Percentiles rank a stretch among this genome's conserved stretches.
Evolutionary conservation across 2,329 filamentous ascomycete genomes (phyloP).

Genomic region (Xylariaceae sp.): DNA sequence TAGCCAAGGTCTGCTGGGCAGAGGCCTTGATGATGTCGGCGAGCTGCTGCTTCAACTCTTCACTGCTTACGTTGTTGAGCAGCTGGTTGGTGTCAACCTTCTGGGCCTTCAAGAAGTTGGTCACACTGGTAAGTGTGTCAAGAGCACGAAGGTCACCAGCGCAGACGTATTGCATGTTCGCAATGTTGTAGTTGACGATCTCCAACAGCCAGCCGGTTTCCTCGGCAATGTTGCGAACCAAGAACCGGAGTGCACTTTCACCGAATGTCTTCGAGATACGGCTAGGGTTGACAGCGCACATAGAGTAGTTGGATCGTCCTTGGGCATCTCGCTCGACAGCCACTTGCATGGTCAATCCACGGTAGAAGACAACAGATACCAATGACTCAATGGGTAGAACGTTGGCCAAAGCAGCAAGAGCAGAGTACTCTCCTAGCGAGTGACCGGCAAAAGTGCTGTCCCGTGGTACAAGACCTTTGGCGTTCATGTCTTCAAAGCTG

Average conservation of each 20-base stretch:
- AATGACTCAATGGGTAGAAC: slow-evolving; percentile 99
- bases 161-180: slow-evolving; percentile 70
- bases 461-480: slow-evolving; percentile 90
- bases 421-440: slow-evolving; percentile 97
- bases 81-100: slow-evolving; percentile 96
- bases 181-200: slow-evolving; percentile 94
- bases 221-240: slow-evolving; percentile 91
- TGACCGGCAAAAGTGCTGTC: slow-evolving; percentile 98
- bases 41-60: slow-evolving; percentile 85
- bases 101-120: slow-evolving; percentile 93
- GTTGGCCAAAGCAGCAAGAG: slow-evolving; percentile 89
- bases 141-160: slow-evolving; percentile 65
- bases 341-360: slow-evolving; percentile 97
- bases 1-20: slow-evolving; percentile 78
- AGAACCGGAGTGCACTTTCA: slow-evolving; percentile 92
- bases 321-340: slow-evolving; percentile 92
- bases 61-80: slow-evolving; percentile 77
- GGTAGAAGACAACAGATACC: slow-evolving; percentile 98
- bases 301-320: slow-evolving; percentile 95
- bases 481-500: slow-evolving; percentile 89
- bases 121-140: slow-evolving; percentile 71
- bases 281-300: slow-evolving; percentile 98
- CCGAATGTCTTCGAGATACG: slow-evolving; percentile 98
- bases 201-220: slow-evolving; percentile 93
- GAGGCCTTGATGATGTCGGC: slow-evolving; percentile 87